phyloP scores from a whole-genome alignment of 2,329 filamentous ascomycete genomes.

The Incumbomyces lentus region DNA sequence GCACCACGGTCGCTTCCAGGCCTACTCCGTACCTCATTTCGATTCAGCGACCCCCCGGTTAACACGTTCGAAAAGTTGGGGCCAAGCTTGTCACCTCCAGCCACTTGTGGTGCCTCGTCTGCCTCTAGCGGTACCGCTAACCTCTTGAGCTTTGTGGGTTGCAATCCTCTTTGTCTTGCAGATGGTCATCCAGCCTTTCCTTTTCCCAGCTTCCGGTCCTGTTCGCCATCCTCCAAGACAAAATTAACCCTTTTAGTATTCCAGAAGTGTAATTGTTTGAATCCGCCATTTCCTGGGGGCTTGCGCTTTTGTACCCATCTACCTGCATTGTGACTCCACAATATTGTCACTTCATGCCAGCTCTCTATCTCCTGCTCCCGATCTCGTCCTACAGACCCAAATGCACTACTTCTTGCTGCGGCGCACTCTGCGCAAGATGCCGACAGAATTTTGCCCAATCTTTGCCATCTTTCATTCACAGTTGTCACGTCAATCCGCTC shows the following conservation, averaged over 20 bases:
- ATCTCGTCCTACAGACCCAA: conserved; percentile 2
- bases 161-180: background rate
- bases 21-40: too few species aligned
- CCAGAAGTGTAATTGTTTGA: conserved; percentile 3
- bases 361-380: background rate
- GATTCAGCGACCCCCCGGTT: too few species aligned
- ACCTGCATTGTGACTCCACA: conserved; percentile 6
- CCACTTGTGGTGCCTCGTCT: background rate
- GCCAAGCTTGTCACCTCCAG: too few species aligned
- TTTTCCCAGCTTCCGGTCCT: background rate
- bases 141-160: background rate
- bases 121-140: background rate
- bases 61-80: too few species aligned
- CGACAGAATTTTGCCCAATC: conserved; percentile 2
- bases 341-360: background rate
- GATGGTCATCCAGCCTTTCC: background rate
- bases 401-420: background rate
- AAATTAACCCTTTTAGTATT: background rate
- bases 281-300: background rate
- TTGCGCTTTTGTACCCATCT: background rate
- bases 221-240: background rate
- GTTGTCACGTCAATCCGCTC: too few species aligned
- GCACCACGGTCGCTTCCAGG: too few species aligned
- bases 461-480: background rate
- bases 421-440: background rate